These are phyloP conservation scores for Kernera saxatilis DNA, from an alignment of 345 rosid species.

Conservation along the genomic window DNA sequence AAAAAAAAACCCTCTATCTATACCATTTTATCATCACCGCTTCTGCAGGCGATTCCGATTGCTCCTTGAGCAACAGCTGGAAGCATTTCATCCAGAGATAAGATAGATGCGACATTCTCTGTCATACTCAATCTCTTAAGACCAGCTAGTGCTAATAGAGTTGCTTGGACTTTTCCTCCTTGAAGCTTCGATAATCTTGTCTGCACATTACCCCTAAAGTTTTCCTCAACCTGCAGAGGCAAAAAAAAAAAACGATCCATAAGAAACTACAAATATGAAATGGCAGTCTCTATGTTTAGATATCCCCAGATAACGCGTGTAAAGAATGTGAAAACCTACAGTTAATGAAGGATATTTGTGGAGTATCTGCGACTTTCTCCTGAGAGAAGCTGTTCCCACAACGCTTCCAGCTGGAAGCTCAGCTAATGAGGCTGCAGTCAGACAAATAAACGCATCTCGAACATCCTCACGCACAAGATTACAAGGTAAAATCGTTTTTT, in stretches of 20 bases:
- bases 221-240: conserved; percentile 65
- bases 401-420: conserved; percentile 85
- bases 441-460: conserved; percentile 85
- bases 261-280: not conserved
- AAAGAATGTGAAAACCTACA: conserved; percentile 38
- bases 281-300: not conserved
- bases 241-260: not conserved
- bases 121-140: conserved; percentile 89
- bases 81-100: conserved; percentile 87
- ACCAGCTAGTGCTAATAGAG: conserved; percentile 92
- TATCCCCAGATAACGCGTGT: not conserved
- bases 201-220: conserved; percentile 94
- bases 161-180: conserved; percentile 84
- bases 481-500: conserved; percentile 80
- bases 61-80: conserved; percentile 99
- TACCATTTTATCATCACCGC: conserved; percentile 81
- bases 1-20: not conserved
- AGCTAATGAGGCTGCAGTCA: conserved; percentile 52
- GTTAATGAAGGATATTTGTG: conserved; percentile 72
- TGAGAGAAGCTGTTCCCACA: conserved; percentile 94
- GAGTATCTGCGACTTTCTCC: conserved; percentile 94
- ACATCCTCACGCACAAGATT: conserved; percentile 94
- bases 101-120: conserved; percentile 69
- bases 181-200: conserved; percentile 81
- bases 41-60: conserved; percentile 94